A percentile compares a stretch with the other conserved stretches of the same genome.
Evolutionary conservation across 1,139 yeast species (phyloP).

Genomic region (Sugiyamaella grinbergsii): DNA sequence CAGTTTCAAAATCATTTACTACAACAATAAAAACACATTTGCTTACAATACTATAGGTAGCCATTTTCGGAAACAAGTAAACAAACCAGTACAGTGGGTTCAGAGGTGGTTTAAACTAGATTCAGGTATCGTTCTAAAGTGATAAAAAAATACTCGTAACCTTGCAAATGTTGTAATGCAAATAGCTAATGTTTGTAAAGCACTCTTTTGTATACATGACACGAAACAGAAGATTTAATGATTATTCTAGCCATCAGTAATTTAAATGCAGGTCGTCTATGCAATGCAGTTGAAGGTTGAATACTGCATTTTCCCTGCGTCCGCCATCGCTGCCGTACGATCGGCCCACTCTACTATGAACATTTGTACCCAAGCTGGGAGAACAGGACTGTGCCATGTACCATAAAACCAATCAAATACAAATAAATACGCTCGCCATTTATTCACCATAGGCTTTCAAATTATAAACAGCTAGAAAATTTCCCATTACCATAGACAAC

Average conservation of each 20-base stretch:
- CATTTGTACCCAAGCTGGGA: too few relatives aligned
- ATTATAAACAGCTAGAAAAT: too few relatives aligned
- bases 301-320: neutral
- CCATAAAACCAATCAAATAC: too few relatives aligned
- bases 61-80: constrained; percentile 1
- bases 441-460: too few relatives aligned
- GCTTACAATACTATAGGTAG: constrained; percentile 5
- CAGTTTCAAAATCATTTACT: neutral
- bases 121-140: too few relatives aligned
- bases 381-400: too few relatives aligned
- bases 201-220: neutral
- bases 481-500: too few relatives aligned
- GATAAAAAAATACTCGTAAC: too few relatives aligned
- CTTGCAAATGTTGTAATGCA: neutral
- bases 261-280: neutral
- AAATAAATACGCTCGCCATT: too few relatives aligned
- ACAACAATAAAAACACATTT: neutral
- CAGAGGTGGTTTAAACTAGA: too few relatives aligned
- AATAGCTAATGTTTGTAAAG: neutral
- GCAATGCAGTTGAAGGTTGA: neutral
- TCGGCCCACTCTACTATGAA: too few relatives aligned
- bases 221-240: neutral
- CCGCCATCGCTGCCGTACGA: neutral
- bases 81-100: too few relatives aligned
- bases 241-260: neutral